Conservation (phyloP, 1,284 basidiomycete genomes). For the Tylopilus sp. region DNA sequence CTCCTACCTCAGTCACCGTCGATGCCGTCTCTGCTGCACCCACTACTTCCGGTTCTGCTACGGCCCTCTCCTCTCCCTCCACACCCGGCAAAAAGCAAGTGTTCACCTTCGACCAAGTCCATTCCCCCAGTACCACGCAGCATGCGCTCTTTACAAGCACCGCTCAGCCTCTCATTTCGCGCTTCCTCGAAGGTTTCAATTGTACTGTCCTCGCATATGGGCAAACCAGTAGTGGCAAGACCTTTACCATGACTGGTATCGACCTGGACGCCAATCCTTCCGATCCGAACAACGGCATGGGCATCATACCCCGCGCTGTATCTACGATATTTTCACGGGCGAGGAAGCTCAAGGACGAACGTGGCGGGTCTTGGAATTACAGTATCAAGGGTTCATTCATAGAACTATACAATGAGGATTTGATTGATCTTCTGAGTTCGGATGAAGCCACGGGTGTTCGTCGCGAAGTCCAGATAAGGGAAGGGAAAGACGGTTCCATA, state of each 20-base stretch:
- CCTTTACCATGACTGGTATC: slow-evolving; percentile 93
- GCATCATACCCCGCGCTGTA: slow-evolving; percentile 94
- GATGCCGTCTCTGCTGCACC: slow-evolving; percentile 56
- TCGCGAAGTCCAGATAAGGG: slow-evolving; percentile 91
- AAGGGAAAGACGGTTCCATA: slow-evolving; percentile 95
- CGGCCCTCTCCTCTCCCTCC: slow-evolving; percentile 37
- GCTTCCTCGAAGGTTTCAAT: slow-evolving; percentile 95
- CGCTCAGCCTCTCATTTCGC: slow-evolving; percentile 81
- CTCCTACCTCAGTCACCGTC: slow-evolving; percentile 67
- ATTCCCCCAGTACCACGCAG: slow-evolving; percentile 80
- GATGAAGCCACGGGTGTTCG: slow-evolving; percentile 61
- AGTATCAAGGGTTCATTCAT: slow-evolving; percentile 85
- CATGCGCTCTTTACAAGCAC: slow-evolving; percentile 81
- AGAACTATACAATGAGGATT: slow-evolving; percentile 98
- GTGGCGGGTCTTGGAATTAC: slow-evolving; percentile 68
- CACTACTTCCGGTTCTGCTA: slow-evolving; percentile 48
- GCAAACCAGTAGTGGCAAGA: slow-evolving; percentile 96
- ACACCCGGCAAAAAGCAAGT: slow-evolving; percentile 71
- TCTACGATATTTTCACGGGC: slow-evolving; percentile 85
- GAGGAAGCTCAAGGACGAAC: slow-evolving; percentile 71
- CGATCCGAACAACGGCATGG: slow-evolving; percentile 76
- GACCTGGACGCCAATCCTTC: slow-evolving; percentile 80
- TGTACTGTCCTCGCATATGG: slow-evolving; percentile 98
- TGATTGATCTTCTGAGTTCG: slow-evolving; percentile 82
- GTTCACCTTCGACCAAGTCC: slow-evolving; percentile 94